phyloP scores from a whole-genome alignment of 2,329 filamentous ascomycete genomes.

The Trichoderma asperellum region DNA sequence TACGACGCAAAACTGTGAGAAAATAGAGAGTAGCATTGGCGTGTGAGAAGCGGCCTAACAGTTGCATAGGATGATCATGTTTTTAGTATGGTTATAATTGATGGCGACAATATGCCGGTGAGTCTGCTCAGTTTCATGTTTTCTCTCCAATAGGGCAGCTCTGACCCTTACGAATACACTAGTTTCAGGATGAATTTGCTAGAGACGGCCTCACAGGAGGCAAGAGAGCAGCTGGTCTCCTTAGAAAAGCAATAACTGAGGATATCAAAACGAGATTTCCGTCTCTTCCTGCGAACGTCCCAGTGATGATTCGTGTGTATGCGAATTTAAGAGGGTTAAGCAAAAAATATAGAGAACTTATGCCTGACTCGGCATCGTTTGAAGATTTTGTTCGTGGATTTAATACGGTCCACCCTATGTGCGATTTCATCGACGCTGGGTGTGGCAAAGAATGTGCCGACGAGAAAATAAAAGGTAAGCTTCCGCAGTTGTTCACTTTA shows the following conservation, averaged over 20 bases:
- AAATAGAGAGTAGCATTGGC: not conserved
- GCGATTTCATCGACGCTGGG: constrained; percentile 48
- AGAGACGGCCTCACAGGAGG: constrained; percentile 39
- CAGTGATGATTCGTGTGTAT: constrained; percentile 44
- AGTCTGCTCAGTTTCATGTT: constrained; percentile 4
- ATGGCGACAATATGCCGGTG: constrained; percentile 47
- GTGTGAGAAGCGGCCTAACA: not conserved
- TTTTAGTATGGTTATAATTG: constrained; percentile 44
- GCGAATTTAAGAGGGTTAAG: constrained; percentile 45
- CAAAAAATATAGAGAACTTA: constrained; percentile 41
- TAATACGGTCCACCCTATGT: constrained; percentile 44
- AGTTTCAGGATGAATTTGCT: constrained; percentile 44
- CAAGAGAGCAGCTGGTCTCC: constrained; percentile 35
- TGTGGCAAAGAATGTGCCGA: constrained; percentile 49
- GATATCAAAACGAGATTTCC: constrained; percentile 24
- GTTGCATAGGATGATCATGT: constrained; percentile 31
- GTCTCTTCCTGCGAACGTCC: constrained; percentile 31
- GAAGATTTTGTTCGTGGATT: constrained; percentile 47
- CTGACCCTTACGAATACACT: not conserved
- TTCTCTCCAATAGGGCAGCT: too few species aligned
- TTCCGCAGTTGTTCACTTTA: not conserved
- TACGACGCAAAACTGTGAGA: constrained; percentile 22
- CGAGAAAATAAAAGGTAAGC: constrained; percentile 46
- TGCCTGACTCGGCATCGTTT: constrained; percentile 36
- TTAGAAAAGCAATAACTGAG: constrained; percentile 36